A percentile compares a stretch with the other conserved stretches of the same genome.
Evolutionary conservation across 805 yeast genomes (phyloP).

Genomic region (Candida qinlingensis): DNA sequence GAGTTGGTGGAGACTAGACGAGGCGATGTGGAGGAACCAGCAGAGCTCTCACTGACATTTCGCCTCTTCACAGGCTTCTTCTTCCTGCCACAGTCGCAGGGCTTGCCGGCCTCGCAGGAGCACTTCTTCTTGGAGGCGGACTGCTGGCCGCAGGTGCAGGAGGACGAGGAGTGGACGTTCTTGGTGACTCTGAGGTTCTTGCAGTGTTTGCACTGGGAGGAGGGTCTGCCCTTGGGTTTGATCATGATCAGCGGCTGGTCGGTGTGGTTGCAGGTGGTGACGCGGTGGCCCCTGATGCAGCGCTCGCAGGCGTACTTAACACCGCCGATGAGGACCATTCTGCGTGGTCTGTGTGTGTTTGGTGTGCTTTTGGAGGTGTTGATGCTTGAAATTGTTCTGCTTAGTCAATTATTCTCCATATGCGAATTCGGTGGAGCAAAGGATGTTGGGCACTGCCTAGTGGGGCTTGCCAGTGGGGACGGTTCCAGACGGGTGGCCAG

Average conservation of each 20-base stretch:
- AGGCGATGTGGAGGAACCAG: not conserved
- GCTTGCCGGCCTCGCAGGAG: conserved; percentile 24
- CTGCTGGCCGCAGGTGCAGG: conserved; percentile 64
- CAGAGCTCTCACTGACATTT: not conserved
- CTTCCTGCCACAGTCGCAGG: conserved; percentile 25
- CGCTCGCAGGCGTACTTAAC: conserved; percentile 94
- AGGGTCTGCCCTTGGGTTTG: conserved; percentile 95
- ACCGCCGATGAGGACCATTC: conserved; percentile 87
- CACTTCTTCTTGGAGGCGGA: conserved; percentile 22
- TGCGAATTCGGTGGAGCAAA: not conserved
- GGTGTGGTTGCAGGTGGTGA: conserved; percentile 87
- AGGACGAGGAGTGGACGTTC: conserved; percentile 51
- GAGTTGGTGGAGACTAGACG: no score
- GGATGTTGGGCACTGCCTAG: not conserved
- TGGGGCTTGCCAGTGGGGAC: not conserved
- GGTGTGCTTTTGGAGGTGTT: not conserved
- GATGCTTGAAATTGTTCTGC: not conserved
- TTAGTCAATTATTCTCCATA: no score
- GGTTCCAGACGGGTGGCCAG: no score
- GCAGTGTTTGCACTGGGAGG: conserved; percentile 86
- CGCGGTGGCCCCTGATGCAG: conserved; percentile 95
- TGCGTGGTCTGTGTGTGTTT: no score
- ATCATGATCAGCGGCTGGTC: conserved; percentile 89
- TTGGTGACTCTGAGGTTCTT: conserved; percentile 66
- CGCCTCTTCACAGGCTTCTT: conserved; percentile 4